Evolutionary conservation across 164 flowering plant species (phyloP).

Genomic region (Protea cynaroides): DNA sequence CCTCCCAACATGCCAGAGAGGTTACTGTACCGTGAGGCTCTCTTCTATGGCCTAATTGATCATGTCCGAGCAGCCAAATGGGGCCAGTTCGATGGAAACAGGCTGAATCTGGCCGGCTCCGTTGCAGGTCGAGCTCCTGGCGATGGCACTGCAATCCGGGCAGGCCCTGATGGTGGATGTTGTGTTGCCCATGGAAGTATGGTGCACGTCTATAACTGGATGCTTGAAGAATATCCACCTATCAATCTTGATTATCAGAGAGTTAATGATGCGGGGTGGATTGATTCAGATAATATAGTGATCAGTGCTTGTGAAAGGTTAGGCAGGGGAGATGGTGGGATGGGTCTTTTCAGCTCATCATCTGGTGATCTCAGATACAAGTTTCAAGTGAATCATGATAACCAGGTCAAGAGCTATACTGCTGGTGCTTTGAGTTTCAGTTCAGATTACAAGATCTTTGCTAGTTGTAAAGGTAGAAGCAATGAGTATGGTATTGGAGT

Average conservation of each 20-base stretch:
- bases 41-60: slow-evolving; percentile 65
- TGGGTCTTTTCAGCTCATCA: slow-evolving; percentile 62
- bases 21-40: slow-evolving; percentile 61
- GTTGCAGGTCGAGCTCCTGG: slow-evolving; percentile 70
- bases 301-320: slow-evolving; percentile 59
- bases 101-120: slow-evolving; percentile 38
- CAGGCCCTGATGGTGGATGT: slow-evolving; percentile 83
- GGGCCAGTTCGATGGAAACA: slow-evolving; percentile 81
- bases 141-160: slow-evolving; percentile 81
- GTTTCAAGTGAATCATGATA: slow-evolving; percentile 59
- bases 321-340: slow-evolving; percentile 69
- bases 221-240: slow-evolving; percentile 67
- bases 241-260: slow-evolving; percentile 69
- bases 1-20: slow-evolving; percentile 54
- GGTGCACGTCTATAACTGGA: slow-evolving; percentile 88
- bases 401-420: slow-evolving; percentile 62
- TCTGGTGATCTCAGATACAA: slow-evolving; percentile 59
- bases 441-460: slow-evolving; percentile 44
- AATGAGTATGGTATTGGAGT: slow-evolving; percentile 88
- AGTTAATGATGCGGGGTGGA: slow-evolving; percentile 73
- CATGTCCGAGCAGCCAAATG: slow-evolving; percentile 70
- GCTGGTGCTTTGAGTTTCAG: slow-evolving; percentile 69
- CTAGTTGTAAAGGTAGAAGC: slow-evolving; percentile 82
- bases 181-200: slow-evolving; percentile 81
- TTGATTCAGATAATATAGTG: slow-evolving; percentile 42